Base-by-base conservation (phyloP, 768 basidiomycete species). In the Mycena chlorophos region DNA sequence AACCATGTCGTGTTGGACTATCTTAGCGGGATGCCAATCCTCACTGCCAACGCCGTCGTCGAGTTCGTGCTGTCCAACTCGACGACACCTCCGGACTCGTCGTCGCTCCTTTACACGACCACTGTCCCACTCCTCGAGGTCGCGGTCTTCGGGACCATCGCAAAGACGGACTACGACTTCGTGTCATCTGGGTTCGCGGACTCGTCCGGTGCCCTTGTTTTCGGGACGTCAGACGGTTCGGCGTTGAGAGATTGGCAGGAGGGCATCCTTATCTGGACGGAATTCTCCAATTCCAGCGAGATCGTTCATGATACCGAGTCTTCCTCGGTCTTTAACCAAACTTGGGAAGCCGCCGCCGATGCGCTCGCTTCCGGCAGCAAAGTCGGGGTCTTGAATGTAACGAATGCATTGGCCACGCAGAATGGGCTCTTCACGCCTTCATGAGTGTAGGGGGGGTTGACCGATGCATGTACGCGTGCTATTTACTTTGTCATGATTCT, bases 1-100 rank as follows among this genome's bases (percentile, higher is more conserved):
- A 76, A 81, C 57, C 85, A 87, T 66, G 78, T 87, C 58, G 70
- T 86, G 43, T 71, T 86, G 49, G 70, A 76, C 52, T 87, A 81
- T 65, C 74, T 87, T 14, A 67, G 71, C 31, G 78, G 82, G 20
- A 80, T 87, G 27, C 68, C 78, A 3, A 71, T 76, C 47, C 56
- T 75, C 50, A 67, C 78, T 23, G 82, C 81, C 20, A 75, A 61
- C 38, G 76, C 78, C 12, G 67, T 87, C 22, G 78, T 82, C 42
- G 61, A 75, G 37, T 84, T 77, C 60, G 72, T 87, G 34, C 68
- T 84, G 16, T 70, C 72, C 4, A 66, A 67, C 16, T 62, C 68
- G 10, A 68, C 71, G 14, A 66, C 70, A 12, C 79, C 83, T 6
- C 81, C 83, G 3, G 60, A 71, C 3, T 68, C 68, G 19, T 63